phyloP scores from a whole-genome alignment of 805 yeast genomes.

The Yarrowia deformans region DNA sequence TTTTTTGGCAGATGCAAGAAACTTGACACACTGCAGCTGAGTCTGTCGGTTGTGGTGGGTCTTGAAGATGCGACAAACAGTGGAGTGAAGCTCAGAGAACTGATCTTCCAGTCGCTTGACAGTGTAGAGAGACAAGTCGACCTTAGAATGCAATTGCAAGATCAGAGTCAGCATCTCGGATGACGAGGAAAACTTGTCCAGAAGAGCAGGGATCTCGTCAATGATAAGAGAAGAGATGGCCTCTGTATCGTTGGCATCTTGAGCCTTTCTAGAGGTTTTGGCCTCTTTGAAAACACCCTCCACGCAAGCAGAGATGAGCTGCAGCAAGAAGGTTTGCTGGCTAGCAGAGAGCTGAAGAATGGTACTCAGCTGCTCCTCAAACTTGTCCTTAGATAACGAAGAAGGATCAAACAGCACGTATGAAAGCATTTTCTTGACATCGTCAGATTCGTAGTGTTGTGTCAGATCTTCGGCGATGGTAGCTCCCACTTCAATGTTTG shows the following conservation, averaged over 20 bases:
- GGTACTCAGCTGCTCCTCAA: constrained; percentile 2
- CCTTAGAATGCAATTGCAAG: constrained; percentile 18
- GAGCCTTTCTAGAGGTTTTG: constrained; percentile 3
- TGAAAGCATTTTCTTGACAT: background rate
- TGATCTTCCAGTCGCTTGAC: constrained; percentile 17
- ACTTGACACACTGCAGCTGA: constrained; percentile 24
- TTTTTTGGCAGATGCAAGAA: constrained; percentile 18
- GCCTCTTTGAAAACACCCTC: constrained; percentile 15
- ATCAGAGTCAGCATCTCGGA: constrained; percentile 4
- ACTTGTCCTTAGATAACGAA: constrained; percentile 23
- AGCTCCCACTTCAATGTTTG: constrained; percentile 8
- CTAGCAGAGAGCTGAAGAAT: background rate
- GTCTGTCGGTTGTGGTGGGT: constrained; percentile 19
- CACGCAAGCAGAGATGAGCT: constrained; percentile 13
- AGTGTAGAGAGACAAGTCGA: constrained; percentile 8
- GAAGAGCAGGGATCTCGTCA: constrained; percentile 9
- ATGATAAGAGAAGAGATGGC: constrained; percentile 10
- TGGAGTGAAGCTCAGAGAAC: constrained; percentile 25
- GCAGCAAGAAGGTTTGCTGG: constrained; percentile 16
- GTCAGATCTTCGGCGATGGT: constrained; percentile 11
- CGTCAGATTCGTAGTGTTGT: constrained; percentile 15
- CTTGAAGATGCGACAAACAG: constrained; percentile 17
- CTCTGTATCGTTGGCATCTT: constrained; percentile 2
- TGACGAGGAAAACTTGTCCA: constrained; percentile 26
- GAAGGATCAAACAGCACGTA: constrained; percentile 29